Base-by-base conservation (phyloP, 2,329 filamentous ascomycete genomes). In the Huntiella moniliformis region DNA sequence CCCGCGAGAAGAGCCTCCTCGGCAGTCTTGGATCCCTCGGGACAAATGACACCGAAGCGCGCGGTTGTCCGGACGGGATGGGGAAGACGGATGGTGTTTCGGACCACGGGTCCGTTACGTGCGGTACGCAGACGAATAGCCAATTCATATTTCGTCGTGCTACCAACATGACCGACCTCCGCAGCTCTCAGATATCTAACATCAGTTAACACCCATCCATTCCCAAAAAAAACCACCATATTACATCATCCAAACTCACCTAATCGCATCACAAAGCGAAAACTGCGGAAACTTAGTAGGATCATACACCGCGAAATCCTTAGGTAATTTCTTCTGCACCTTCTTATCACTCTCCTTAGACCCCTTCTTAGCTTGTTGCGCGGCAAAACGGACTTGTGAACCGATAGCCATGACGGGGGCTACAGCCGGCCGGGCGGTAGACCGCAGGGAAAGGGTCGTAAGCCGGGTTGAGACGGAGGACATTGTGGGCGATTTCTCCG, bases 211-310 rank as follows among this genome's bases (percentile, higher is more conserved):
- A 38, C 17, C 37, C 16, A 47, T 40, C 51, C 35, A 8, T 15
- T 28, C 15, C n/a, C n/a, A n/a, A n/a, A n/a, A n/a, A 13, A 13
- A 41, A 12, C 10, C 18, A 7, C 7, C 22, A 6, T 13, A 33
- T 28, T 33, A 5, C 13, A 1, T 11, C 15, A 28, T 22, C 3
- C 18, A 5, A 37, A 31, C 69, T 48, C 64, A 85, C 84, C 87
- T 76, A 76, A 98, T 91, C 12, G 91, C 92, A 66, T 98, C 91
- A 53, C 84, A 81, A 31, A 98, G 69, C 1, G 85, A 74, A 57
- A 81, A 94, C 56, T 82, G 79, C 1, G 63, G 62, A 35, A 64
- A 64, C 33, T 84, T 69, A 38, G 76, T 72, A 52, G 88, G 60
- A 52, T 76, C 71, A 58, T 77, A 86, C 31, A 75, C 71, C 52